Evolutionary conservation across 148 eudicot genomes (phyloP).

Genomic region (Camellia sinensis): DNA sequence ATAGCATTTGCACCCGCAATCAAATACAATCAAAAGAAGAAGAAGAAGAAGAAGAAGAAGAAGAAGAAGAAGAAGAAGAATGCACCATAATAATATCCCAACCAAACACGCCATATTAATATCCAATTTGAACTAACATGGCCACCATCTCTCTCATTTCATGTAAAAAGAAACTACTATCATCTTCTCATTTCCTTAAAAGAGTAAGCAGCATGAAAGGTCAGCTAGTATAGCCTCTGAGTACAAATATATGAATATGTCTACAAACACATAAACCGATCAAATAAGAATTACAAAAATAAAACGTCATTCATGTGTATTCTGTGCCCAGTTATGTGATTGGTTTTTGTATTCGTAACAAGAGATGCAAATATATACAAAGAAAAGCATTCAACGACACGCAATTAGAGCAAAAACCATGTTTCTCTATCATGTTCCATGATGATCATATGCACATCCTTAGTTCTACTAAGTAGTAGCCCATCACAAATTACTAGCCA

Average conservation of each 20-base stretch:
- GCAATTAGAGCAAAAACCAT: background rate
- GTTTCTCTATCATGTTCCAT: background rate
- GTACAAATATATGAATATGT: no score
- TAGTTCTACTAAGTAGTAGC: background rate
- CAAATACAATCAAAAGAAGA: background rate
- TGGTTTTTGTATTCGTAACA: no score
- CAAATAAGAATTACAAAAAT: no score
- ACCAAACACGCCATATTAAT: background rate
- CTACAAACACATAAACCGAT: no score
- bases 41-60: conserved; percentile 4
- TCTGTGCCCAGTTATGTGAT: no score
- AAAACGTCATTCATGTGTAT: no score
- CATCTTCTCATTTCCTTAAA: background rate
- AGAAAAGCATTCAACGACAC: background rate
- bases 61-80: background rate
- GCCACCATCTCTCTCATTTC: background rate
- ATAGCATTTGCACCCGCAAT: conserved; percentile 11
- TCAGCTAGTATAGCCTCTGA: no score
- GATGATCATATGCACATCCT: background rate
- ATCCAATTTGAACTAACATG: background rate
- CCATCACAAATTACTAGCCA: background rate
- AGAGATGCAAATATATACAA: background rate
- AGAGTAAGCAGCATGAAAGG: no score
- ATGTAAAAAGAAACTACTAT: background rate
- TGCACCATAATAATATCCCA: background rate